Evolutionary conservation across 148 eudicot species (phyloP).

Genomic region (Polygonum aviculare): DNA sequence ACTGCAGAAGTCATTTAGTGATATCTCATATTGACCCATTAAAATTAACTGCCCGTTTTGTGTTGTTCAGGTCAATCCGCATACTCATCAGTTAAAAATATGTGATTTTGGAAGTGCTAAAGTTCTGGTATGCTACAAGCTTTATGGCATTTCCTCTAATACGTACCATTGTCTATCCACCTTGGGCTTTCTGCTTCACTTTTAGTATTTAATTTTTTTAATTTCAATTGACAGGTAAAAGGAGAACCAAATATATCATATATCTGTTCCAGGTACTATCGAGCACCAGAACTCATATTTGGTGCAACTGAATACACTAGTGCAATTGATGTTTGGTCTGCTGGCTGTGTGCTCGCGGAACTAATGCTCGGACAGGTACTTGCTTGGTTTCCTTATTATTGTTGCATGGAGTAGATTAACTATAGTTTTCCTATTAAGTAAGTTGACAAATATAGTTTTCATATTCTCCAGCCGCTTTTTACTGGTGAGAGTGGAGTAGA

Average conservation of each 20-base stretch:
- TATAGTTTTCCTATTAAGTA: no score
- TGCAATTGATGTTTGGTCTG: conserved; percentile 13
- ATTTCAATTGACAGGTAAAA: neutral
- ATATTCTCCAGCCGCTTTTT: conserved; percentile 32
- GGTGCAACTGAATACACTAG: conserved; percentile 10
- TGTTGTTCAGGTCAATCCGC: conserved; percentile 39
- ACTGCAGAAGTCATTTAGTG: neutral
- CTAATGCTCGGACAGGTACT: conserved; percentile 11
- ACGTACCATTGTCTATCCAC: neutral
- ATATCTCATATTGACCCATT: neutral
- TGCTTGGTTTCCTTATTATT: neutral
- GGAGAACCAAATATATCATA: conserved; percentile 15
- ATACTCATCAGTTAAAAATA: conserved; percentile 40
- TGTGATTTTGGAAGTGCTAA: conserved; percentile 59
- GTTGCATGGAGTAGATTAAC: no score
- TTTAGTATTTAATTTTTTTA: neutral
- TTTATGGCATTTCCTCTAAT: neutral
- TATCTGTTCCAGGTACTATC: conserved; percentile 12
- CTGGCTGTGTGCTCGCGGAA: conserved; percentile 12
- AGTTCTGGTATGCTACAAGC: conserved; percentile 28
- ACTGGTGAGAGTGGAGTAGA: conserved; percentile 54
- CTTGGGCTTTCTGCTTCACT: neutral
- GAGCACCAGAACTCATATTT: conserved; percentile 10
- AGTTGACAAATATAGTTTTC: neutral
- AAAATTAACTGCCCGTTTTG: neutral